A percentile compares a stretch with the other conserved stretches of the same genome.
Evolutionary conservation across 768 basidiomycete species (phyloP).

Genomic region (Hortiboletus flavorubellus): DNA sequence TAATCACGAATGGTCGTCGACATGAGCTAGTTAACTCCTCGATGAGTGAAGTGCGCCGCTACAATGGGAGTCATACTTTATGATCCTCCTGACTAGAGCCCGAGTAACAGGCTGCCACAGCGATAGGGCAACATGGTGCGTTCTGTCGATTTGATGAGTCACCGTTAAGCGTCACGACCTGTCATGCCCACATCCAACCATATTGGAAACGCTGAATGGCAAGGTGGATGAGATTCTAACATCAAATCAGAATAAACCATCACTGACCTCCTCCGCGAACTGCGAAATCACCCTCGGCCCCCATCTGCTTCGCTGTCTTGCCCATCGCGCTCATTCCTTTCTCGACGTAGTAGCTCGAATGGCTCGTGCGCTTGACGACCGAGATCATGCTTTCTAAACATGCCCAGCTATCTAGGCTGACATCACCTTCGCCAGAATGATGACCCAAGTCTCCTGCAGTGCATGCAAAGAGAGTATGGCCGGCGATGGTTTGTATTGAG

Average conservation of each 20-base stretch:
- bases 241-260: not conserved
- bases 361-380: constrained; percentile 75
- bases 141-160: constrained; percentile 44
- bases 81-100: constrained; percentile 82
- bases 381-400: constrained; percentile 77
- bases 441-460: constrained; percentile 80
- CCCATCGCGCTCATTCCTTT: constrained; percentile 85
- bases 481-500: constrained; percentile 74
- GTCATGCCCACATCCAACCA: constrained; percentile 64
- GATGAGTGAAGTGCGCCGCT: not conserved
- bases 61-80: constrained; percentile 43
- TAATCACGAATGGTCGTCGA: constrained; percentile 67
- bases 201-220: constrained; percentile 70
- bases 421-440: constrained; percentile 62
- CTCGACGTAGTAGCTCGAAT: constrained; percentile 83
- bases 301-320: constrained; percentile 70
- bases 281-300: constrained; percentile 59
- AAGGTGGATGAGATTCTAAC: constrained; percentile 1
- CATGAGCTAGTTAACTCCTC: constrained; percentile 46
- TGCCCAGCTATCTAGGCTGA: constrained; percentile 78
- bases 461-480: constrained; percentile 77
- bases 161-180: not conserved
- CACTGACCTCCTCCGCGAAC: constrained; percentile 76
- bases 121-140: constrained; percentile 80
- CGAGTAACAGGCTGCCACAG: constrained; percentile 73